Percentiles rank a stretch among this genome's conserved stretches.
Evolutionary conservation across 352 stramenopile genomes (phyloP).

Genomic region (Phytophthora agathidicida): DNA sequence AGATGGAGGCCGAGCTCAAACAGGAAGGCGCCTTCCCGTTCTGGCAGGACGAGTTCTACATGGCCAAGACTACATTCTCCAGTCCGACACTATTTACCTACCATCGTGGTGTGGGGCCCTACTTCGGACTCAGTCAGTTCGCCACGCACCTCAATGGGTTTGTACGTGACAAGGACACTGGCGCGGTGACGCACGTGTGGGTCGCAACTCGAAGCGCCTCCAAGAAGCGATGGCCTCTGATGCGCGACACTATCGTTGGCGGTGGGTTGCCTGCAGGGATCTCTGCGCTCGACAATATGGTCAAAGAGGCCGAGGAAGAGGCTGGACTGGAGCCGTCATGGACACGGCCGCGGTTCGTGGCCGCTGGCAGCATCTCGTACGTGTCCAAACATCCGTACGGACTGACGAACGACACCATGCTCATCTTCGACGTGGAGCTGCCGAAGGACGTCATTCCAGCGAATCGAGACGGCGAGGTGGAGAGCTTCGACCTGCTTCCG

Average conservation of each 20-base stretch:
- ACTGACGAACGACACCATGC: slow-evolving; percentile 74
- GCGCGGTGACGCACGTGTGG: slow-evolving; percentile 56
- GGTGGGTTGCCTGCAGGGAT: slow-evolving; percentile 57
- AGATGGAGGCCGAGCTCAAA: slow-evolving; percentile 48
- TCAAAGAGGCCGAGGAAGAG: slow-evolving; percentile 75
- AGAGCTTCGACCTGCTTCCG: slow-evolving; percentile 60
- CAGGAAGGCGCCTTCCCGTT: slow-evolving; percentile 50
- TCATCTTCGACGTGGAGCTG: slow-evolving; percentile 71
- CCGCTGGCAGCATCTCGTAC: slow-evolving; percentile 62
- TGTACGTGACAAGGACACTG: slow-evolving; percentile 37
- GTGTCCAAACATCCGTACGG: slow-evolving; percentile 59
- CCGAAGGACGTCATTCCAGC: slow-evolving; percentile 36
- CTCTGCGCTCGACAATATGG: slow-evolving; percentile 70
- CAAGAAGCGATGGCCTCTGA: slow-evolving; percentile 59
- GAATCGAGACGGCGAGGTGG: slow-evolving; percentile 69
- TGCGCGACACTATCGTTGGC: slow-evolving; percentile 68
- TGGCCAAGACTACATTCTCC: slow-evolving; percentile 51
- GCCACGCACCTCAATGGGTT: slow-evolving; percentile 79
- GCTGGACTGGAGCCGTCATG: slow-evolving; percentile 50
- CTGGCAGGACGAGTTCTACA: slow-evolving; percentile 74
- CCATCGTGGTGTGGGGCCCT: slow-evolving; percentile 63
- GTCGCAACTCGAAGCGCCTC: slow-evolving; percentile 57
- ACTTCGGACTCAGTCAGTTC: slow-evolving; percentile 72
- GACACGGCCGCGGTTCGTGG: slow-evolving; percentile 37
- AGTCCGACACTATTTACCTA: slow-evolving; percentile 61